Evolutionary conservation across 345 rosid species (phyloP).

Genomic region (Ceriops zippeliana): DNA sequence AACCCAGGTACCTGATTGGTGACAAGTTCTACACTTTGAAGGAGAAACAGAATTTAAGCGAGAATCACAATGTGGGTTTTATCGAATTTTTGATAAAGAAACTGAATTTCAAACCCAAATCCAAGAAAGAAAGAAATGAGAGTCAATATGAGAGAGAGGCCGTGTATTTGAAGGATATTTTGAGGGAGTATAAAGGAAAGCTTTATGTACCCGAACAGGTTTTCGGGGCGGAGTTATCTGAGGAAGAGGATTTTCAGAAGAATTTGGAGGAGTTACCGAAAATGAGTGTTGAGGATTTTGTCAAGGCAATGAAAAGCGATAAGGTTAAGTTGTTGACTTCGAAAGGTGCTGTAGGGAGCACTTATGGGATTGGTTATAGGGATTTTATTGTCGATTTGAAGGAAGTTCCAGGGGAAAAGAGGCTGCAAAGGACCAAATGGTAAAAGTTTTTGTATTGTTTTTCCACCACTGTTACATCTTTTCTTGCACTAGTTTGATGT

Average conservation of each 20-base stretch:
- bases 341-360: slow-evolving; percentile 42
- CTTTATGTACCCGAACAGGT: slow-evolving; percentile 89
- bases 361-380: slow-evolving; percentile 32
- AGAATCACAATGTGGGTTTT: slow-evolving; percentile 36
- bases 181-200: slow-evolving; percentile 81
- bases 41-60: slow-evolving; percentile 52
- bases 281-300: slow-evolving; percentile 69
- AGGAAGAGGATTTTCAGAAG: slow-evolving; percentile 71
- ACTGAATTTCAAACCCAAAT: slow-evolving; percentile 35
- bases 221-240: slow-evolving; percentile 61
- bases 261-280: slow-evolving; percentile 58
- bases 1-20: slow-evolving; percentile 58
- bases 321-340: slow-evolving; percentile 72
- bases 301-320: slow-evolving; percentile 53
- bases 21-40: slow-evolving; percentile 53
- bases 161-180: slow-evolving; percentile 71
- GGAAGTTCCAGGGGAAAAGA: slow-evolving; percentile 81
- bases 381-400: slow-evolving; percentile 75
- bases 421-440: slow-evolving; percentile 89
- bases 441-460: slow-evolving; percentile 16
- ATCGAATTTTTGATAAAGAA: slow-evolving; percentile 41
- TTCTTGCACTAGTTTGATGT: slow-evolving; percentile 8
- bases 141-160: slow-evolving; percentile 26
- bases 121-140: slow-evolving; percentile 26
- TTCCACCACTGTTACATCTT: background rate